Evolutionary conservation across 371 early-diverging fungal genomes (phyloP).

Genomic region (Actinomortierella wolfii): DNA sequence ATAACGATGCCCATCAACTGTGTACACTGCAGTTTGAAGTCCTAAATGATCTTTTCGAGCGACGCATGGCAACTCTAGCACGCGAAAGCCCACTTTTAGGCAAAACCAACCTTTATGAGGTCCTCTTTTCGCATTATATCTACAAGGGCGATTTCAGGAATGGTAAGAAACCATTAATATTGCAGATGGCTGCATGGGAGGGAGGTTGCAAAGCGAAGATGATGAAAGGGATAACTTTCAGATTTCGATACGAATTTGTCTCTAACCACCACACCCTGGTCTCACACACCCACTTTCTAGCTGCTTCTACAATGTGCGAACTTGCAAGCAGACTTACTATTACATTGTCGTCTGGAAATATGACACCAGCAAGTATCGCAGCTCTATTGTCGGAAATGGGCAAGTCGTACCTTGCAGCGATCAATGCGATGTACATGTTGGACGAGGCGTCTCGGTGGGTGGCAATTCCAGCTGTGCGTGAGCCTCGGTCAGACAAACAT

Average conservation of each 20-base stretch:
- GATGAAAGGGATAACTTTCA: no score
- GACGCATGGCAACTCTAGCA: conserved; percentile 12
- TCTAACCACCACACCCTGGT: no score
- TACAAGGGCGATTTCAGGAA: conserved; percentile 34
- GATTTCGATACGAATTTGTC: no score
- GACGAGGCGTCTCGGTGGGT: conserved; percentile 25
- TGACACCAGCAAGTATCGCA: not conserved
- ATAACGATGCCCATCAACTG: no score
- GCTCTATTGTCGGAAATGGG: conserved; percentile 11
- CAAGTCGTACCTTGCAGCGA: conserved; percentile 22
- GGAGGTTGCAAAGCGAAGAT: no score
- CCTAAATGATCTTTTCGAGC: conserved; percentile 5
- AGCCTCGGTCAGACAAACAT: no score
- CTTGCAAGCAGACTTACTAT: conserved; percentile 20
- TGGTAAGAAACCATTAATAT: no score
- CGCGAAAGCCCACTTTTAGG: conserved; percentile 20
- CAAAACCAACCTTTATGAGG: conserved; percentile 16
- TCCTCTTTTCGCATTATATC: conserved; percentile 24
- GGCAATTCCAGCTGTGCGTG: conserved; percentile 1
- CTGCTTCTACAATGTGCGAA: conserved; percentile 31
- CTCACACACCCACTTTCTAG: no score
- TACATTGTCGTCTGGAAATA: no score
- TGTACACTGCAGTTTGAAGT: no score
- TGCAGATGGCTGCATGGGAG: no score
- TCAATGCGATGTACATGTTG: conserved; percentile 29